Evolutionary conservation across 345 rosid species (phyloP), one percentile per base, ranked within the genome.

Genomic region (Hypericum androsaemum): DNA sequence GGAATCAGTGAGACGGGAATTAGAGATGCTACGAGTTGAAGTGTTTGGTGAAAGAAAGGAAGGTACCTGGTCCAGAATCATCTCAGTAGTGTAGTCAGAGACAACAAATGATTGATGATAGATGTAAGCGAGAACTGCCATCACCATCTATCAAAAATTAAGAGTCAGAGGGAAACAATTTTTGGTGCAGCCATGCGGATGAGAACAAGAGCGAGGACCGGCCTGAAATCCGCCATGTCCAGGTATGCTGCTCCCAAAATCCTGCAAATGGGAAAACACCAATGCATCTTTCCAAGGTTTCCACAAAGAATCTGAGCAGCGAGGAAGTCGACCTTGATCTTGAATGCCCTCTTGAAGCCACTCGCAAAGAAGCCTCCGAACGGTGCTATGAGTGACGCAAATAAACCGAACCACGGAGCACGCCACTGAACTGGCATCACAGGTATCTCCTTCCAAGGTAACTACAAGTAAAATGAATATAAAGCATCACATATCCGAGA

Each of bases 191-290:
- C 32, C 32, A 22, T 22, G 4, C 1, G 32, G 32, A 22, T 22
- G 32, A 22, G 1, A 22, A 22, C 32, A 22, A 22, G 32, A 22
- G 32, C 32, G 32, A 22, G 32, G 4, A 22, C 32, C 32, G n/a
- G n/a, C n/a, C n/a, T n/a, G 37, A 64, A 92, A 84, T 45, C 98
- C 96, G 50, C 96, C 98, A 72, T 92, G 98, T 52, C 98, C 98
- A n/a, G 98, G 96, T 64, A 92, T 92, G 61, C 98, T 92, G 68
- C 88, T 96, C 53, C 98, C 96, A 67, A 92, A 92, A 70, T 92
- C 98, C 96, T 92, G 84, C 17, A 3, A 39, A 43, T 10, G 2
- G 17, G 7, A 46, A 13, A 7, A 44, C 6, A 16, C 5, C 47
- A 2, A 12, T 12, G 47, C n/a, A 12, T 5, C 10, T 2, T 13